Percentiles rank a stretch among this genome's conserved stretches.
Conservation (phyloP, 2,329 filamentous ascomycete species). For the Aspergillus sp. region DNA sequence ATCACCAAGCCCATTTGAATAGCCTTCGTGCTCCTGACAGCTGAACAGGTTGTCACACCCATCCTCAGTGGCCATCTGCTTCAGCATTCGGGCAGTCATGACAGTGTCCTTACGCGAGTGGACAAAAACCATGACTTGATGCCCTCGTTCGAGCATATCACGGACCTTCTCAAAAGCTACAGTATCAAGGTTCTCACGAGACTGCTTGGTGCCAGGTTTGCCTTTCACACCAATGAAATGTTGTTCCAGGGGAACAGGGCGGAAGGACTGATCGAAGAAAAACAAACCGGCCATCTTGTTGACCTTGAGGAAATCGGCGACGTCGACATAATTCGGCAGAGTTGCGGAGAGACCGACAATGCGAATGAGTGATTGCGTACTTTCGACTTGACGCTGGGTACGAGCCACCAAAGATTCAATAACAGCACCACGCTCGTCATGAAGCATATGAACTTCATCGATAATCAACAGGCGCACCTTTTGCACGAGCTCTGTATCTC, state of each 20-base stretch:
- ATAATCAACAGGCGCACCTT: constrained; percentile 96
- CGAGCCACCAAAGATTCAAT: constrained; percentile 93
- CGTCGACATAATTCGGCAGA: constrained; percentile 92
- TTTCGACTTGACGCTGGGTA: constrained; percentile 95
- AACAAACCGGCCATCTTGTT: constrained; percentile 91
- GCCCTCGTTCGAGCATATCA: constrained; percentile 86
- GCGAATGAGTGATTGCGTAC: constrained; percentile 93
- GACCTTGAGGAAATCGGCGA: constrained; percentile 94
- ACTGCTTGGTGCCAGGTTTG: constrained; percentile 77
- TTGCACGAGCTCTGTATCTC: constrained; percentile 95
- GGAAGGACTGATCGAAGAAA: constrained; percentile 95
- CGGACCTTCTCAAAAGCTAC: constrained; percentile 92
- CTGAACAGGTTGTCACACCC: constrained; percentile 81
- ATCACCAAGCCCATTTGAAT: constrained; percentile 76
- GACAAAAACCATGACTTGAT: constrained; percentile 99
- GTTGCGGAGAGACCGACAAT: constrained; percentile 95
- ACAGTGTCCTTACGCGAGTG: constrained; percentile 95
- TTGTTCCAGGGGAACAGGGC: constrained; percentile 92
- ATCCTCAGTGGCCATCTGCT: constrained; percentile 82
- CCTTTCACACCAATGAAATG: constrained; percentile 95
- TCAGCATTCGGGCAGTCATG: constrained; percentile 79
- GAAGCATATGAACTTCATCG: constrained; percentile 98
- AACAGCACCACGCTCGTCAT: constrained; percentile 94
- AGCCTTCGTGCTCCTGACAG: constrained; percentile 74
- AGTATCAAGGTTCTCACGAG: constrained; percentile 83